Base-by-base conservation (phyloP, 345 rosid genomes). In the Murraya paniculata region DNA sequence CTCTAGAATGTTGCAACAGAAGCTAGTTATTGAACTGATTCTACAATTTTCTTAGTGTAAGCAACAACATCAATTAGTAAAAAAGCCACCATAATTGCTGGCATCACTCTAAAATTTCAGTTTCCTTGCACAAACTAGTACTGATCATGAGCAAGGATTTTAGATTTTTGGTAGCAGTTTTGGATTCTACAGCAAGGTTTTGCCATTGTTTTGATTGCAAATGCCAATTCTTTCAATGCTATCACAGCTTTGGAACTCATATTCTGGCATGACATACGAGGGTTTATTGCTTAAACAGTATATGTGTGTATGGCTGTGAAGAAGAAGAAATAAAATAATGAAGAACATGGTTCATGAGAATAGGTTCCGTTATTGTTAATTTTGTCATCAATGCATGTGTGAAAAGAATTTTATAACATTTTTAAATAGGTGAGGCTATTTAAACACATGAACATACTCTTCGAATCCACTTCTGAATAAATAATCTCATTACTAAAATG, bases 221-320 rank as follows among this genome's bases (percentile, higher is more conserved):
- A 50, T 39, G 88, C 77, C 41, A 85, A 22, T 50, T 83, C 83
- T 69, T 77, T 87, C 55, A 87, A 68, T 36, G 88, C 82, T 27
- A 70, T 85, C 5, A 78, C 85, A 9, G 75, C 81, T 78, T 81
- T 83, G 4, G 7, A 25, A 81, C 85, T 74, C 70, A 81, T 35
- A 19, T 30, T 74, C 41, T 75, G 81, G 82, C 86, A 75, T 56
- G 71, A 41, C 50, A 41, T 3, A 41, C 11, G 50, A 41, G 50
- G 11, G 50, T 11, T 36, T 6, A 7, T 36, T 6, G 39, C 39
- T 36, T 36, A 0, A 6, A 35, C 1, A 35, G 5, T 33, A 33
- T 4, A 33, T 33, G 4, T 33, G 33, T 35, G 4, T 35, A 5
- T 38, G 9, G 41, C 9, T 38, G 2, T 38, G 41, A 38, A 41